Evolutionary conservation across 495 filamentous ascomycete species (phyloP), one percentile per base, ranked within the genome.

Genomic region (Aspergillus funiculosus): DNA sequence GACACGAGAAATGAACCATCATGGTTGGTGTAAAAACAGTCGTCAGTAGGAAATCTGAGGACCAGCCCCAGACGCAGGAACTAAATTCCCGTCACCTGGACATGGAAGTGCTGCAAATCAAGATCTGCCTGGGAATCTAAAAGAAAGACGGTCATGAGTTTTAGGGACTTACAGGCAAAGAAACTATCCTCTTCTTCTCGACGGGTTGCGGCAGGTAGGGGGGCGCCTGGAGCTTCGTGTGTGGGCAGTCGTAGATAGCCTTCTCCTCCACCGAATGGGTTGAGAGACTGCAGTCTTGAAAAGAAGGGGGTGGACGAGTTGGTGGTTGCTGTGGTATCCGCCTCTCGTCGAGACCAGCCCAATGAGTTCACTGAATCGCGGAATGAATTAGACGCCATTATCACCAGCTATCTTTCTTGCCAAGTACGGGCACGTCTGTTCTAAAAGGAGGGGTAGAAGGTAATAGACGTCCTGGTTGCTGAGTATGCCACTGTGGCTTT

Each of bases 101-200:
- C 50, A 52, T 20, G 43, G 45, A 24, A 46, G 48, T 50, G 44
- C 39, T 48, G 49, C 50, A 53, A 51, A 59, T 55, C 50, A 51
- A 49, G 53, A 34, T 34, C 50, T 32, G 34, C 28, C 36, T 42
- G 19, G 13, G 31, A n/a, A 0, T 14, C 38, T 42, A 40, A n/a
- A n/a, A n/a, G 42, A 47, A 30, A 30, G 44, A 39, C 37, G 51
- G 49, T 67, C 56, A 60, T 51, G 48, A 48, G 52, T 43, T 48
- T 21, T 18, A 40, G 37, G 43, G 48, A 94, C 92, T 91, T 80
- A 98, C 92, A 73, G 48, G 86, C 86, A 78, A 98, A 89, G 79
- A 86, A 96, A 38, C 81, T 86, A 64, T 95, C 92, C 53, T 98
- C 92, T 68, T 97, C 92, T 52, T 95, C 89, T 45, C 90, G 78